Base-by-base conservation (phyloP, 257 asterid species). In the Striga asiatica region DNA sequence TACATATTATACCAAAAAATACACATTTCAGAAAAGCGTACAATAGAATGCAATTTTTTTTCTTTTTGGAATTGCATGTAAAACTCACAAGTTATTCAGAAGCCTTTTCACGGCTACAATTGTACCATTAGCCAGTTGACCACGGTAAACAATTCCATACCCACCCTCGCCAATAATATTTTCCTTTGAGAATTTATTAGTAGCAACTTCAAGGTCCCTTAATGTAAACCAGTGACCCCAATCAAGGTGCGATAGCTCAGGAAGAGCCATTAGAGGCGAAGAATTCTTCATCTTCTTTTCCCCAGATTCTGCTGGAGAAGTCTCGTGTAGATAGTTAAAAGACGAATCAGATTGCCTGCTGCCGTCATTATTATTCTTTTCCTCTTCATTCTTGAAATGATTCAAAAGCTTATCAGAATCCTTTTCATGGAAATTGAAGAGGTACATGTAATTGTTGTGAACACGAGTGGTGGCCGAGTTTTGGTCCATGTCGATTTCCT, bases 181-280 rank as follows among this genome's bases (percentile, higher is more conserved):
- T 11, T 85, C 94, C 65, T 72, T 70, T 0, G 95, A 69, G 35
- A 89, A 89, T 49, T 65, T 77, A 43, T 78, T 31, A 0, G 94
- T 82, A 9, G 94, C 87, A 6, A 61, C 39, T 58, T 83, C 93
- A 5, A 89, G 83, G 45, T 89, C 97, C 66, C 97, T 80, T 10
- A 89, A 70, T 2, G 94, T 85, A 68, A 81, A 89, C 97, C 97
- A 89, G 22, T 83, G 89, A 22, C 97, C 97, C 97, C 97, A 89
- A 14, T 92, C 97, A 24, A 85, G 87, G 42, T 82, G 94, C 39
- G 95, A 80, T 31, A 85, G 70, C 75, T 85, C 95, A 11, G 95
- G 92, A 20, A 84, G 68, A 24, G 93, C 93, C 0, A 79, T 68
- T 53, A 81, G 61, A 56, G 91, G 93, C 18, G 93, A 81, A 12